Conservation (phyloP, 2,329 filamentous ascomycete genomes). For the Ophiostoma himal-ulmi region DNA sequence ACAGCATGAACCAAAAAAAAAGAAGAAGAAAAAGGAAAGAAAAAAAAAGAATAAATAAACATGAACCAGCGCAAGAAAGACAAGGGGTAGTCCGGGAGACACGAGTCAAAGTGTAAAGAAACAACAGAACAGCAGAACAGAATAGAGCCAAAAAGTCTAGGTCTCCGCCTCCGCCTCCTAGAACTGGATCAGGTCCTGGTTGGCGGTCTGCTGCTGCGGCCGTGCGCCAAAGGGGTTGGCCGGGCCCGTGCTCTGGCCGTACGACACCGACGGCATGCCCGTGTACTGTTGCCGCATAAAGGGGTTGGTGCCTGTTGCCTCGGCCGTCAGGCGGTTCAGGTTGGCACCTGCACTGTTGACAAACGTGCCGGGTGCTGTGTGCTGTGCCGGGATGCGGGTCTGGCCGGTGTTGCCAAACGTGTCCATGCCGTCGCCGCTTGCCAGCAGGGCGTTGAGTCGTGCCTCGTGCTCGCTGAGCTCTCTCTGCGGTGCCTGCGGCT, state of each 20-base stretch:
- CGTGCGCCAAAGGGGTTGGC: conserved; percentile 56
- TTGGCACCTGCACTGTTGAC: conserved; percentile 89
- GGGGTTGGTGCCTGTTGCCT: conserved; percentile 81
- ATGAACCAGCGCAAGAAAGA: neutral
- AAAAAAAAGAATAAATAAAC: neutral
- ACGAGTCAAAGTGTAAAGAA: neutral
- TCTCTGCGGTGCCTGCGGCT: conserved; percentile 46
- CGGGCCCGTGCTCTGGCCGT: conserved; percentile 45
- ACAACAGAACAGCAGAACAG: neutral
- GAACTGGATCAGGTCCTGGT: conserved; percentile 55
- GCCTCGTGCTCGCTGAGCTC: conserved; percentile 60
- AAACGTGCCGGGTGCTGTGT: conserved; percentile 92
- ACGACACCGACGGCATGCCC: conserved; percentile 60
- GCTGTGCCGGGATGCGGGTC: conserved; percentile 88
- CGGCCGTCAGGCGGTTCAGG: conserved; percentile 59
- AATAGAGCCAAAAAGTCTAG: neutral
- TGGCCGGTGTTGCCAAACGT: conserved; percentile 98
- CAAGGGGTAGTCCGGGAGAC: neutral
- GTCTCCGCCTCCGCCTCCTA: conserved; percentile 32
- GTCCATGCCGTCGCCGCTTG: conserved; percentile 86
- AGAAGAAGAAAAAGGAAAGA: neutral
- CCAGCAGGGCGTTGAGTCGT: conserved; percentile 78
- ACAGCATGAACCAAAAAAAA: conserved; percentile 1
- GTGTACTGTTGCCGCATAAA: conserved; percentile 83
- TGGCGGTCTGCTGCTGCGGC: conserved; percentile 44